phyloP scores from a whole-genome alignment of 2,329 filamentous ascomycete genomes.

The Ilyonectria destructans region DNA sequence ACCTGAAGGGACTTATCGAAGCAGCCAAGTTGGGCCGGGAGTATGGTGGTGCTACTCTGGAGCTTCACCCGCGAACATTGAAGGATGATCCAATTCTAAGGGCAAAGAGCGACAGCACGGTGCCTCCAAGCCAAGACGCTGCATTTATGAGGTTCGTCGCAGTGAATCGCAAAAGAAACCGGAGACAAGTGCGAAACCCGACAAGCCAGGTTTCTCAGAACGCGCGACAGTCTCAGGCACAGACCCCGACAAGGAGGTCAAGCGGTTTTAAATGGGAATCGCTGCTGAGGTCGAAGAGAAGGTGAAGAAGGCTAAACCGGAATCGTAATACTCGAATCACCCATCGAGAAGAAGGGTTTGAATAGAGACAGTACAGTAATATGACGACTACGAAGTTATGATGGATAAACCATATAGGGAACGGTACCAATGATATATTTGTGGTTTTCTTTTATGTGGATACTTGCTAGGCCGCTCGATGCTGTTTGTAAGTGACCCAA shows the following conservation, averaged over 20 bases:
- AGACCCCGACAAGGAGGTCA: slow-evolving; percentile 27
- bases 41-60: slow-evolving; percentile 51
- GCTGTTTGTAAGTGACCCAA: neutral
- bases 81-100: slow-evolving; percentile 58
- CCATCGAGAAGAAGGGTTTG: slow-evolving; percentile 19
- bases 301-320: slow-evolving; percentile 6
- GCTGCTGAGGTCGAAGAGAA: slow-evolving; percentile 45
- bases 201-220: slow-evolving; percentile 10
- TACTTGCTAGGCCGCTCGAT: neutral
- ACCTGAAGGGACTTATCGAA: slow-evolving; percentile 53
- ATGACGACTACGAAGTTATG: slow-evolving; percentile 47
- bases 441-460: slow-evolving; percentile 24
- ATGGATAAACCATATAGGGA: slow-evolving; percentile 32
- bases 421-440: slow-evolving; percentile 44
- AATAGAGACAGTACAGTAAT: slow-evolving; percentile 26
- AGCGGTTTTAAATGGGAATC: slow-evolving; percentile 47
- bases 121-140: slow-evolving; percentile 60
- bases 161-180: slow-evolving; percentile 26
- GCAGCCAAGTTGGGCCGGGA: slow-evolving; percentile 50
- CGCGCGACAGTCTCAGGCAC: slow-evolving; percentile 13
- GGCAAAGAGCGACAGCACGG: slow-evolving; percentile 45
- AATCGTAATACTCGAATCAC: slow-evolving; percentile 24
- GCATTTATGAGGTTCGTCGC: slow-evolving; percentile 52
- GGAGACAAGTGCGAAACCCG: slow-evolving; percentile 17
- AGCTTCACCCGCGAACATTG: slow-evolving; percentile 60